Evolutionary conservation across 345 rosid genomes (phyloP).

Genomic region (Syzygium oleosum): DNA sequence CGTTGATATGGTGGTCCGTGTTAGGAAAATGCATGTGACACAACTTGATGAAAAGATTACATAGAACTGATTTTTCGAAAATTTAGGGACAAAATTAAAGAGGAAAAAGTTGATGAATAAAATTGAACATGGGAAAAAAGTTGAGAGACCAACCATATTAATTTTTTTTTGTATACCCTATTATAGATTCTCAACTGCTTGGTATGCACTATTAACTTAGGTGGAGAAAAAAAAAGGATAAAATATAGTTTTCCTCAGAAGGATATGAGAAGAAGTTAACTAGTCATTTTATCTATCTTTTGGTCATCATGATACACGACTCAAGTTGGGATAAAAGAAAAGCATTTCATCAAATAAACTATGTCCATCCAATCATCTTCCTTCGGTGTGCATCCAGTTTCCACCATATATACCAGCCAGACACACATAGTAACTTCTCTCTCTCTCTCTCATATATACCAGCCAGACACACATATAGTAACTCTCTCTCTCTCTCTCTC

Average conservation of each 20-base stretch:
- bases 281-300: background rate
- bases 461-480: constrained; percentile 3
- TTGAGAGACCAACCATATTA: background rate
- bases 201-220: background rate
- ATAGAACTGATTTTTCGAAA: background rate
- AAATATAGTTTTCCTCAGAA: background rate
- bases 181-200: background rate
- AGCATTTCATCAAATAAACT: constrained; percentile 23
- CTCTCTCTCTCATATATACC: constrained; percentile 9
- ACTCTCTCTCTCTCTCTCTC: background rate
- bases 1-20: no score
- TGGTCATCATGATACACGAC: background rate
- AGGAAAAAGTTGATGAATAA: background rate
- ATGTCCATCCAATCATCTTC: constrained; percentile 37
- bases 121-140: background rate
- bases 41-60: background rate
- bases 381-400: constrained; percentile 39
- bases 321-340: constrained; percentile 10
- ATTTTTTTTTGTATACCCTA: background rate
- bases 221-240: background rate
- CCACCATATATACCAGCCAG: constrained; percentile 24
- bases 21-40: background rate
- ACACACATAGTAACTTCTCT: background rate
- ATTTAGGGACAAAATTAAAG: background rate
- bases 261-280: background rate